Base-by-base conservation (phyloP, 768 basidiomycete genomes). In the Neoboletus brunneissimus region DNA sequence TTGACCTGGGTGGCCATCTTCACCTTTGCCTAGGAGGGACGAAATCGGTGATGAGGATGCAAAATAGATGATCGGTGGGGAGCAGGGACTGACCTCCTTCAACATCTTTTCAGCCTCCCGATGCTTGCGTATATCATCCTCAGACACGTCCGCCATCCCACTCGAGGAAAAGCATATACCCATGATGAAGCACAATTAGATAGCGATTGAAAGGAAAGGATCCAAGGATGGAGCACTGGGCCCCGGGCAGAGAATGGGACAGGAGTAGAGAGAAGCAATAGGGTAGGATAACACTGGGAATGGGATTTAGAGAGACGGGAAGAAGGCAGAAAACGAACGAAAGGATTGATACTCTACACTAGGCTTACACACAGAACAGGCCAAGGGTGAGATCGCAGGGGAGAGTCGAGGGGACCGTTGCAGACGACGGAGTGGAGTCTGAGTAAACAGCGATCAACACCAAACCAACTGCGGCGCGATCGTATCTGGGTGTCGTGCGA, bases 81-180 rank as follows among this genome's bases (percentile, higher is more conserved):
- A 40, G 44, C 40, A 5, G 37, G 43, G 20, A 75, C 81, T 45
- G 54, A 88, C 87, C 76, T 91, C 90, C 69, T 79, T 87, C 56
- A 95, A 76, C 63, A 84, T 80, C 73, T 86, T 89, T 74, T 93
- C 91, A 6, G 81, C 90, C 62, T 87, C 86, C 54, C 77, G 75
- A 65, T 91, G 85, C 59, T 78, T 72, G 60, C 75, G 73, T 73
- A 78, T 86, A 62, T 90, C 89, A 41, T 86, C 82, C 50, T 92
- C 90, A 11, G 81, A 77, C 8, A 88, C 77, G 49, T 87, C 89
- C 2, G 79, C 71, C 6, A 75, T 76, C 0, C 75, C 75, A 13
- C 72, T 48, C 12, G 87, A 76, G 25, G 92, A 94, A 65, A 92
- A 74, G 70, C 92, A 95, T 37, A 82, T 81, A 57, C 94, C 93